These are phyloP conservation scores for Daedaleopsis nitida DNA, from an alignment of 768 basidiomycete species.

Conservation along the genomic window DNA sequence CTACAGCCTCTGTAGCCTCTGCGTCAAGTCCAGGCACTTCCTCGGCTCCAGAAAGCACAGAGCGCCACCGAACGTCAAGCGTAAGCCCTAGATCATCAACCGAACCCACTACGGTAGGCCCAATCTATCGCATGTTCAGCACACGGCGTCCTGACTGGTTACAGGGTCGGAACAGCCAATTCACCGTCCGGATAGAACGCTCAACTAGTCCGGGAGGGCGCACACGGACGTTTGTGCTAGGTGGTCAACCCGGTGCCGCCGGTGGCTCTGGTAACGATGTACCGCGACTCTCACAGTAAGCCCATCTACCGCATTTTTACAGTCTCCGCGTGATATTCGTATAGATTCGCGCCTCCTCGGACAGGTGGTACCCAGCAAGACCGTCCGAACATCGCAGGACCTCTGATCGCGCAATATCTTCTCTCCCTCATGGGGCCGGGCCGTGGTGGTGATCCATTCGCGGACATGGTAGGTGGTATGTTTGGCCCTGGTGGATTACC, in stretches of 20 bases:
- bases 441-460: slow-evolving; percentile 45
- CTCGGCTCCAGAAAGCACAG: neutral
- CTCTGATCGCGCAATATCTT: slow-evolving; percentile 73
- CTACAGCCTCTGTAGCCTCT: neutral
- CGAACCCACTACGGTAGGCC: slow-evolving; percentile 6
- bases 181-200: slow-evolving; percentile 26
- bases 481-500: slow-evolving; percentile 24
- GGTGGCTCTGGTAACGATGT: slow-evolving; percentile 19
- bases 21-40: slow-evolving; percentile 7
- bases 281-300: slow-evolving; percentile 21
- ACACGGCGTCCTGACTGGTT: slow-evolving; percentile 15
- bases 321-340: neutral
- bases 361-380: slow-evolving; percentile 22
- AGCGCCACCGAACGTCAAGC: slow-evolving; percentile 1
- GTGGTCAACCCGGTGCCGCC: slow-evolving; percentile 31
- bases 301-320: slow-evolving; percentile 12
- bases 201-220: slow-evolving; percentile 26
- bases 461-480: slow-evolving; percentile 43
- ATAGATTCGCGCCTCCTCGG: slow-evolving; percentile 44
- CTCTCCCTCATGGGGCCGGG: slow-evolving; percentile 55
- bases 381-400: slow-evolving; percentile 52
- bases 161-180: slow-evolving; percentile 11
- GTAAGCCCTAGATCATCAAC: neutral
- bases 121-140: neutral
- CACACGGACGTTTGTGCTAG: slow-evolving; percentile 40